Base-by-base conservation (phyloP, 2,329 filamentous ascomycete species). In the Colletotrichum eleusines region DNA sequence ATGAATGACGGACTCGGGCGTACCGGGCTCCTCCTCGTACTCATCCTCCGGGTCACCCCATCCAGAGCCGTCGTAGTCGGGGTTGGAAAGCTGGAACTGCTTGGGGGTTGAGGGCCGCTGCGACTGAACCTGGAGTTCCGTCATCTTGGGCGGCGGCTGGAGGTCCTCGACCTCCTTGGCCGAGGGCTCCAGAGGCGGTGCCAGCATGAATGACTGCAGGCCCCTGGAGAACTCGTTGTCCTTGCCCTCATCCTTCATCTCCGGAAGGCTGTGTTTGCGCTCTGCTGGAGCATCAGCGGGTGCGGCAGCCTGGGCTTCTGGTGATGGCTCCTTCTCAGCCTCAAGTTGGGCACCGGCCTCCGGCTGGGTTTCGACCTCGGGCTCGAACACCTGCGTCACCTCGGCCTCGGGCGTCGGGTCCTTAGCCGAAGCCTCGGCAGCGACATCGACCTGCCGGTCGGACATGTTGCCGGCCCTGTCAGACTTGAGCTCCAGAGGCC, bases 1-100 rank as follows among this genome's bases (percentile, higher is more conserved):
- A 72, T 93, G 92, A 73, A 98, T 95, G 28, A 98, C 95, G 8
- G 95, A 98, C 60, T 94, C 93, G 18, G 95, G 95, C 9, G 94
- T 97, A 42, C 90, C 88, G 12, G 90, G 89, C 73, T 92, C 90
- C 1, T 88, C 83, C 1, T 87, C 85, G 65, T 83, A 86, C 58
- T 88, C 86, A 40, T 87, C 84, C 50, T 85, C 84, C 28, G 85
- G 83, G 48, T 88, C 85, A 11, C 88, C 87, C 87, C 89, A 88
- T 63, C 89, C 86, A 67, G 88, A 84, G 69, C 91, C 87, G 75
- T 91, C 85, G 77, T 92, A 91, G 69, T 89, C 88, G 35, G 85
- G 89, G 80, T 86, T 92, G 48, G 87, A 86, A 16, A 87, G 78
- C 67, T 83, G 80, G 18, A 87, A 78, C 68, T 83, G 80, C 42